Evolutionary conservation across 805 yeast genomes (phyloP).

Genomic region (Saccharomyces cerevisiae): DNA sequence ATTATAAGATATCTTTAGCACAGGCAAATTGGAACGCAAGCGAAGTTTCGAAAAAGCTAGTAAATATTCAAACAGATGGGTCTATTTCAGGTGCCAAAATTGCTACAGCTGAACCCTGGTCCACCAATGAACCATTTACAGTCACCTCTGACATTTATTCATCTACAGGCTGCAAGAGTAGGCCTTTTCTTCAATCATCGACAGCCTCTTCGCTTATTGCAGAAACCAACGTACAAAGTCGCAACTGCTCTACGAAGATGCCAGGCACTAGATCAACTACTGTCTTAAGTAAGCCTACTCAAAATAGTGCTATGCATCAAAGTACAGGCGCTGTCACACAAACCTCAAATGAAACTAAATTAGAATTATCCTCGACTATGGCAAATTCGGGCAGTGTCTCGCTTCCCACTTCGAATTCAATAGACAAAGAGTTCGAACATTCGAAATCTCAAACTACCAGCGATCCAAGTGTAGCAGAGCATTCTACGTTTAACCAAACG

Average conservation of each 20-base stretch:
- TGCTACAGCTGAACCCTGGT: conserved; percentile 33
- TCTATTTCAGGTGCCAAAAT: conserved; percentile 43
- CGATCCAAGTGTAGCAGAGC: background rate
- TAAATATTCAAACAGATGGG: conserved; percentile 34
- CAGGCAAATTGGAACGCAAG: conserved; percentile 30
- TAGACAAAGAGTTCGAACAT: no score
- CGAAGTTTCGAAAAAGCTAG: conserved; percentile 32
- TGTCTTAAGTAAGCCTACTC: background rate
- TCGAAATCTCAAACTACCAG: background rate
- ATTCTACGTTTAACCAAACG: background rate
- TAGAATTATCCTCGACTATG: background rate
- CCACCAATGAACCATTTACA: conserved; percentile 11
- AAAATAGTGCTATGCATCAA: background rate
- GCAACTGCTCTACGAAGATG: background rate
- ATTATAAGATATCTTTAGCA: conserved; percentile 37
- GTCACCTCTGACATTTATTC: conserved; percentile 6
- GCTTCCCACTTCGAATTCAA: background rate
- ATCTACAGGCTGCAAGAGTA: background rate
- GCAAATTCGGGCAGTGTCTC: background rate
- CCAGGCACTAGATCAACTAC: background rate
- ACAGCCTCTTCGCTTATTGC: background rate
- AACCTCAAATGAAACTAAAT: background rate
- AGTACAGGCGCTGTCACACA: background rate
- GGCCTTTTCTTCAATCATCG: background rate
- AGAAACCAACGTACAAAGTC: background rate